Percentiles rank a stretch among this genome's conserved stretches.
Evolutionary conservation across 345 rosid genomes (phyloP).

Genomic region (Heritiera littoralis): DNA sequence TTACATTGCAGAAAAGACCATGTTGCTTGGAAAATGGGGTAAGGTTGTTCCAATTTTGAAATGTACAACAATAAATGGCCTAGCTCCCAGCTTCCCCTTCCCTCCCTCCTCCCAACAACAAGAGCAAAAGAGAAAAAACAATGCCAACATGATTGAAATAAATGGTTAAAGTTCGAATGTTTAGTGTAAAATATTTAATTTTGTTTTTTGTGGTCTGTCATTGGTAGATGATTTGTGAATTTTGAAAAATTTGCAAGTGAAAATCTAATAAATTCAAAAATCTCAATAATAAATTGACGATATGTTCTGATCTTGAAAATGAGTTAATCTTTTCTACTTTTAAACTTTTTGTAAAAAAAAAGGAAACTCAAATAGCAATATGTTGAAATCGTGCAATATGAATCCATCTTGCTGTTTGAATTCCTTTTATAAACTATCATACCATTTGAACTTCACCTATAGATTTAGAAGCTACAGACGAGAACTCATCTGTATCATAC

Average conservation of each 20-base stretch:
- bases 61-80: neutral
- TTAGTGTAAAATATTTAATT: too few relatives aligned
- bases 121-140: too few relatives aligned
- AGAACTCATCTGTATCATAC: conserved; percentile 32
- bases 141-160: too few relatives aligned
- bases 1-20: neutral
- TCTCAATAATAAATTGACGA: too few relatives aligned
- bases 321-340: too few relatives aligned
- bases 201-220: too few relatives aligned
- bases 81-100: neutral
- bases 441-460: conserved; percentile 29
- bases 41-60: neutral
- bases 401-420: neutral
- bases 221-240: too few relatives aligned
- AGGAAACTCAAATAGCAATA: neutral
- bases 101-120: neutral
- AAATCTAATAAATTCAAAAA: too few relatives aligned
- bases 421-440: neutral
- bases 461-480: conserved; percentile 22
- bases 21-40: neutral
- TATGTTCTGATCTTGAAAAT: too few relatives aligned
- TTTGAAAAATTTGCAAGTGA: too few relatives aligned
- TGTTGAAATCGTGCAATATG: neutral
- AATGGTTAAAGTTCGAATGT: too few relatives aligned
- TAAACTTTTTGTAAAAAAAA: neutral